phyloP scores from a whole-genome alignment of 1,284 basidiomycete genomes.

The Sporisorium graminicola region DNA sequence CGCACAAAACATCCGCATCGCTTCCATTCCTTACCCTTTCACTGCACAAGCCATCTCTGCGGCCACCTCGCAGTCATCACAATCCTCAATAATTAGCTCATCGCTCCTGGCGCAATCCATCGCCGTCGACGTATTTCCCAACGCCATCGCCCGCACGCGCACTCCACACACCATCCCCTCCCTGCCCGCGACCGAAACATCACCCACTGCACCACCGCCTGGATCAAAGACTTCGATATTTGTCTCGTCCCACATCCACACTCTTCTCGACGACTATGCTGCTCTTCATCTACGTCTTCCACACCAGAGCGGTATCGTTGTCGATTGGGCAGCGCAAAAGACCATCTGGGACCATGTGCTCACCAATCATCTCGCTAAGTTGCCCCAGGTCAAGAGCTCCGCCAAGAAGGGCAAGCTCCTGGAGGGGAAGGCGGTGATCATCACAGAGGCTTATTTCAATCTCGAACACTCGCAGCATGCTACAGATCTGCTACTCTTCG shows the following conservation, averaged over 20 bases:
- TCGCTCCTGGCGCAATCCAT: conserved; percentile 1
- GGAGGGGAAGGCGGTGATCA: conserved; percentile 71
- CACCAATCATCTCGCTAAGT: conserved; percentile 19
- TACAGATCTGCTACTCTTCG: conserved; percentile 93
- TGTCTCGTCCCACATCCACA: conserved; percentile 54
- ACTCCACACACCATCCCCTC: conserved; percentile 22
- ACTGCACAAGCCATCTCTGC: conserved; percentile 3
- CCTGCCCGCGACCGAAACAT: background rate
- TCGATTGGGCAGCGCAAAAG: conserved; percentile 67
- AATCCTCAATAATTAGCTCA: conserved; percentile 1
- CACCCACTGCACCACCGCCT: conserved; percentile 32
- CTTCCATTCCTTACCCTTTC: conserved; percentile 37
- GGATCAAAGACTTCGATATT: conserved; percentile 29
- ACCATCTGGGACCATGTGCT: conserved; percentile 63
- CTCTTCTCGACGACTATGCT: conserved; percentile 54
- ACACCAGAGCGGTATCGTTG: conserved; percentile 60
- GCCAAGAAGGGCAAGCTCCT: conserved; percentile 16
- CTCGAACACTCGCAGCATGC: conserved; percentile 88
- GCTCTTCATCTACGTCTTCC: conserved; percentile 60
- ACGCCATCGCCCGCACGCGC: conserved; percentile 56
- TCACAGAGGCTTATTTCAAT: conserved; percentile 95
- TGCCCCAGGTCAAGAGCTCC: background rate
- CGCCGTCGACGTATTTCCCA: conserved; percentile 23
- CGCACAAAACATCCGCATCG: conserved; percentile 46
- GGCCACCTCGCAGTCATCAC: background rate